These are phyloP conservation scores for Wickerhamomyces canadensis DNA, from an alignment of 805 yeast genomes.

Conservation along the genomic window DNA sequence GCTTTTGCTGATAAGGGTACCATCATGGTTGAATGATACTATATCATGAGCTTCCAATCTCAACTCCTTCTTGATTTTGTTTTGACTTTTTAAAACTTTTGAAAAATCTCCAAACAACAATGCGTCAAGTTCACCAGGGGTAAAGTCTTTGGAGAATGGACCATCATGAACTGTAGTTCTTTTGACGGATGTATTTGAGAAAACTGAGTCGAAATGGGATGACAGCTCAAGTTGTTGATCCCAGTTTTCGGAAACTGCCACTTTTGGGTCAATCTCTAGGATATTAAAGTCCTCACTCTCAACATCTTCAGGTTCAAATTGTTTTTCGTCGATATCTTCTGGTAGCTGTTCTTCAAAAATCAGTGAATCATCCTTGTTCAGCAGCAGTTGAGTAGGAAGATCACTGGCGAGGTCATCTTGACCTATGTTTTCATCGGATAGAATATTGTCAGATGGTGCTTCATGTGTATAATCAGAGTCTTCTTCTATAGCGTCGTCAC, in stretches of 20 bases:
- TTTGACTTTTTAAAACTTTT: constrained; percentile 22
- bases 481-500: constrained; percentile 1
- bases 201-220: constrained; percentile 21
- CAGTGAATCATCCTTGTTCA: constrained; percentile 16
- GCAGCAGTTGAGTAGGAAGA: constrained; percentile 5
- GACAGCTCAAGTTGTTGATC: constrained; percentile 54
- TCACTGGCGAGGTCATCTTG: constrained; percentile 3
- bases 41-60: constrained; percentile 21
- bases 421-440: constrained; percentile 7
- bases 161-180: constrained; percentile 19
- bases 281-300: constrained; percentile 40
- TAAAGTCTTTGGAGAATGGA: constrained; percentile 18
- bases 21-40: constrained; percentile 18
- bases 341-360: constrained; percentile 8
- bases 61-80: constrained; percentile 25
- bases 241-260: constrained; percentile 59
- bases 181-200: constrained; percentile 13
- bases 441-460: constrained; percentile 7
- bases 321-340: constrained; percentile 48
- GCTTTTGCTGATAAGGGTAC: constrained; percentile 10
- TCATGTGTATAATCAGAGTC: constrained; percentile 4
- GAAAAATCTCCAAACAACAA: constrained; percentile 44
- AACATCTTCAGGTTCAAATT: constrained; percentile 61
- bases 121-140: constrained; percentile 38
- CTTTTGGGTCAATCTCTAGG: constrained; percentile 37